phyloP scores from a whole-genome alignment of 345 rosid genomes.

The Citrus maxima region DNA sequence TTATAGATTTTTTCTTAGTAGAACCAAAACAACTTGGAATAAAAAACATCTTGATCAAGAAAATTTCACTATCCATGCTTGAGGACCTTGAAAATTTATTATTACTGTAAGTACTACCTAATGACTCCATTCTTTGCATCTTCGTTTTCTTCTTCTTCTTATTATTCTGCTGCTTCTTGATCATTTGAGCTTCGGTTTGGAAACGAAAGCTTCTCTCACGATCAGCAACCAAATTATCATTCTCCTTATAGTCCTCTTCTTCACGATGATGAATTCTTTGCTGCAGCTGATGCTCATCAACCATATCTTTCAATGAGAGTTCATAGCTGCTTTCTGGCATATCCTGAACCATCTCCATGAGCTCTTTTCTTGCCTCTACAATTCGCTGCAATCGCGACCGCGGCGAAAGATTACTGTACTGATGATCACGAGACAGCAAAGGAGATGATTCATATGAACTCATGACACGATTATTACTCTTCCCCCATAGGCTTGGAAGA shows the following conservation, averaged over 20 bases:
- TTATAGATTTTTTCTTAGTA: constrained; percentile 16
- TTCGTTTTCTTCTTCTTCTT: not conserved
- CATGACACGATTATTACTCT: too few species aligned
- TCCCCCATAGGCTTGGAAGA: not conserved
- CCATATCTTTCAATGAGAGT: constrained; percentile 56
- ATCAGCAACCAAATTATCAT: not conserved
- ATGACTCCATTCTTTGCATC: not conserved
- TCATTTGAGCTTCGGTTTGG: constrained; percentile 4
- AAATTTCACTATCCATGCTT: constrained; percentile 42
- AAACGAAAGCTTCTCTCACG: constrained; percentile 4
- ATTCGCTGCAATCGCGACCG: constrained; percentile 21
- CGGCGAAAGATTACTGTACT: constrained; percentile 22
- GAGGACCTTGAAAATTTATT: constrained; percentile 22
- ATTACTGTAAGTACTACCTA: not conserved
- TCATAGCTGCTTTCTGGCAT: constrained; percentile 52
- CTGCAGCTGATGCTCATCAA: constrained; percentile 26
- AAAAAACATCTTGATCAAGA: constrained; percentile 48
- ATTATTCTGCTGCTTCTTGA: constrained; percentile 15
- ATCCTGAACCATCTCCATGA: constrained; percentile 49
- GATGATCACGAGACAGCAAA: constrained; percentile 22
- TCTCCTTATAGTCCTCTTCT: not conserved
- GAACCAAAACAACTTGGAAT: constrained; percentile 28
- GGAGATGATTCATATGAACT: not conserved
- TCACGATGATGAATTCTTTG: not conserved
- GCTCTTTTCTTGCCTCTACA: constrained; percentile 49